These are phyloP conservation scores for Myxozyma nipponensis DNA, from an alignment of 805 yeast species.

Conservation along the genomic window DNA sequence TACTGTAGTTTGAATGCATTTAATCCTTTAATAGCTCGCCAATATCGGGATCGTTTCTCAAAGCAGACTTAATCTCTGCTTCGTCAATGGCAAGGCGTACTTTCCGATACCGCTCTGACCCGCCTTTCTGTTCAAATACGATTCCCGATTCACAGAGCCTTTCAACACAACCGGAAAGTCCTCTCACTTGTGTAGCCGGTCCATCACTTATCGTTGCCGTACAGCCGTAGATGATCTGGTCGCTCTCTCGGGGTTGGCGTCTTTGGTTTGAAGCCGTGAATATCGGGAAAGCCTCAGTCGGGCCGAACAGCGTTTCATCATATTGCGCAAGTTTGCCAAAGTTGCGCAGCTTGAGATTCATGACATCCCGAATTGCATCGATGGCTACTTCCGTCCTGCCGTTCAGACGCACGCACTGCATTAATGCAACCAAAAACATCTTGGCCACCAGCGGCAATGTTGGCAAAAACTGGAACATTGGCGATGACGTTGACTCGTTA, in stretches of 20 bases:
- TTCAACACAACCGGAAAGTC: slow-evolving; percentile 56
- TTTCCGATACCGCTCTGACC: slow-evolving; percentile 63
- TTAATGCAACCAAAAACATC: slow-evolving; percentile 63
- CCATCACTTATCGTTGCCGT: slow-evolving; percentile 38
- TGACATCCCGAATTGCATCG: slow-evolving; percentile 65
- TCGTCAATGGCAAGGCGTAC: slow-evolving; percentile 65
- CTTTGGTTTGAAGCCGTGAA: slow-evolving; percentile 43
- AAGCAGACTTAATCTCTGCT: slow-evolving; percentile 60
- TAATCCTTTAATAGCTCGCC: slow-evolving; percentile 13
- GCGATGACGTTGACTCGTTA: slow-evolving; percentile 72
- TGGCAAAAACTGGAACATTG: slow-evolving; percentile 55
- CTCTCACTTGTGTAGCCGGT: slow-evolving; percentile 49
- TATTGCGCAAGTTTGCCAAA: slow-evolving; percentile 12
- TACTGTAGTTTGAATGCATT: background rate
- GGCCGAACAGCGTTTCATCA: slow-evolving; percentile 10
- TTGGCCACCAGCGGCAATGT: slow-evolving; percentile 67
- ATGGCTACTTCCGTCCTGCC: slow-evolving; percentile 67
- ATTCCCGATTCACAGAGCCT: slow-evolving; percentile 80
- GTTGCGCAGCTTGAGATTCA: slow-evolving; percentile 17
- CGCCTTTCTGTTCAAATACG: slow-evolving; percentile 59
- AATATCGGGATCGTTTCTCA: slow-evolving; percentile 36
- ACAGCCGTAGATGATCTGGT: slow-evolving; percentile 21
- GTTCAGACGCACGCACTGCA: slow-evolving; percentile 60
- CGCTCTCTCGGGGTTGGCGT: slow-evolving; percentile 24
- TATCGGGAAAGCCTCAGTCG: slow-evolving; percentile 42